A percentile compares a stretch with the other conserved stretches of the same genome.
These are phyloP conservation scores for Apiospora sp. DNA, from an alignment of 2,329 filamentous ascomycete species.

Conservation along the genomic window DNA sequence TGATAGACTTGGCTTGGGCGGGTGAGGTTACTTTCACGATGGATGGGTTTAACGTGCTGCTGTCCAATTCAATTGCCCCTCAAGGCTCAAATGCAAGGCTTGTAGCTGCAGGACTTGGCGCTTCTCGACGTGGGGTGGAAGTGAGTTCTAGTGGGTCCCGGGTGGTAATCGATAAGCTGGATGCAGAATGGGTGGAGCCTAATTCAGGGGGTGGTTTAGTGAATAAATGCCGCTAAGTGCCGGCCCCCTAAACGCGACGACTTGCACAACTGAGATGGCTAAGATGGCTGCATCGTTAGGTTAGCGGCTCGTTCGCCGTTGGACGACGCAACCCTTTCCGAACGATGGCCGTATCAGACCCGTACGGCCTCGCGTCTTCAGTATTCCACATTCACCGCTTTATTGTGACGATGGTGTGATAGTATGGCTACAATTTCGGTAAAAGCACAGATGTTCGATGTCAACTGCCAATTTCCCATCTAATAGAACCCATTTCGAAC, in stretches of 20 bases:
- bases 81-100: background rate
- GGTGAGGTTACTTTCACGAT: background rate
- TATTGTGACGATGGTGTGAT: background rate
- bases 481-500: conserved; percentile 20
- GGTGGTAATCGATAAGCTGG: conserved; percentile 9
- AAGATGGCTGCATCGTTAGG: background rate
- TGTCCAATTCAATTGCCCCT: background rate
- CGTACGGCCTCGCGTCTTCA: conserved; percentile 2
- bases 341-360: background rate
- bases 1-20: background rate
- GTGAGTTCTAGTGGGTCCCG: background rate
- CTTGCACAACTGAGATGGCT: too few relatives aligned
- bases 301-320: background rate
- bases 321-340: background rate
- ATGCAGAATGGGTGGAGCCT: background rate
- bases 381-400: conserved; percentile 4
- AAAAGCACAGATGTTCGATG: background rate
- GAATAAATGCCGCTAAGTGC: background rate
- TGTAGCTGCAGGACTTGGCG: background rate
- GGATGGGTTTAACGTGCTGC: background rate
- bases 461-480: background rate
- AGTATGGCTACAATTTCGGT: conserved; percentile 14
- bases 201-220: conserved; percentile 8
- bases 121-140: background rate
- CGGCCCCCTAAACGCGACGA: background rate